A percentile compares a stretch with the other conserved stretches of the same genome.
phyloP scores from a whole-genome alignment of 306 rosid genomes.

The Spatholobus suberectus region DNA sequence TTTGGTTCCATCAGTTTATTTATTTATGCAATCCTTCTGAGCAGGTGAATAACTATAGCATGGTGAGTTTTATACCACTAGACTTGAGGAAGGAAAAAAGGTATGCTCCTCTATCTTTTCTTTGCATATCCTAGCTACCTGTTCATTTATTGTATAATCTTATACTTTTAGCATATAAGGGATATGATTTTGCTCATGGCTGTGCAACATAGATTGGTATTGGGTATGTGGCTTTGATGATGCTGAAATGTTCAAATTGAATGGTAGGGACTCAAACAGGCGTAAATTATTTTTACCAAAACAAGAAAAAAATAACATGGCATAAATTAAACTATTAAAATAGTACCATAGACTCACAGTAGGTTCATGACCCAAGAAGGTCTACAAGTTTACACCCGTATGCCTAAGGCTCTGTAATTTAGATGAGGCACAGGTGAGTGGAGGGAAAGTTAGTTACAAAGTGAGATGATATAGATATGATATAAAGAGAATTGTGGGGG shows the following conservation, averaged over 20 bases:
- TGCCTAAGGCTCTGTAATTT: not conserved
- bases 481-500: not conserved
- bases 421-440: not conserved
- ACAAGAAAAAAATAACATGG: not conserved
- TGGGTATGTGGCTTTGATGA: not conserved
- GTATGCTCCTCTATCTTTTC: constrained; percentile 41
- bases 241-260: not conserved
- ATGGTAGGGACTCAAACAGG: not conserved
- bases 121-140: not conserved
- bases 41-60: constrained; percentile 71
- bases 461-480: not conserved
- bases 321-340: not conserved
- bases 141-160: constrained; percentile 3
- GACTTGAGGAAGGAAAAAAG: constrained; percentile 91
- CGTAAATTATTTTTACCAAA: not conserved
- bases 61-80: constrained; percentile 85
- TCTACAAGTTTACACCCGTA: not conserved
- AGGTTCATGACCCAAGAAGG: not conserved
- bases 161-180: not conserved
- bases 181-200: constrained; percentile 13
- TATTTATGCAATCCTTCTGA: constrained; percentile 24
- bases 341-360: not conserved
- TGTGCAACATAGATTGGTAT: not conserved
- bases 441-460: not conserved
- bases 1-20: not conserved